Evolutionary conservation across 306 rosid species (phyloP).

Genomic region (Rubus idaeus): DNA sequence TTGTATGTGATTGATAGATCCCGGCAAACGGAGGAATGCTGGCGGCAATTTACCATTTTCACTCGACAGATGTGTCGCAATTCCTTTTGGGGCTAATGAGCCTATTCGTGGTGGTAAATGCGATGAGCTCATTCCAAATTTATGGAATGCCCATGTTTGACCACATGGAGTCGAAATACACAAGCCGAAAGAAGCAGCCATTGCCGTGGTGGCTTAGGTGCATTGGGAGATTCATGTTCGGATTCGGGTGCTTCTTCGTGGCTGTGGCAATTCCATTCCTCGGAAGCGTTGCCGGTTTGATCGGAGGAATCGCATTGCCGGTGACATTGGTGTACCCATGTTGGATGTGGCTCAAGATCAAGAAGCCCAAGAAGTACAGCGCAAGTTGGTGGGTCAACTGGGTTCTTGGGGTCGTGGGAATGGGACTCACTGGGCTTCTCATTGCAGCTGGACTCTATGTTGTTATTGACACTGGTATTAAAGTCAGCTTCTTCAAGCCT

Average conservation of each 20-base stretch:
- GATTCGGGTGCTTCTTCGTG: conserved; percentile 35
- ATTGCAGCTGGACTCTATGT: conserved; percentile 58
- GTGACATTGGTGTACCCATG: conserved; percentile 56
- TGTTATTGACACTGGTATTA: conserved; percentile 58
- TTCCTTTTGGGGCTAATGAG: conserved; percentile 40
- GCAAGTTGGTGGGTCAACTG: conserved; percentile 62
- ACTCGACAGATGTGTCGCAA: conserved; percentile 29
- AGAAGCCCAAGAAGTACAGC: conserved; percentile 41
- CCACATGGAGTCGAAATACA: conserved; percentile 45
- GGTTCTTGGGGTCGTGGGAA: conserved; percentile 60
- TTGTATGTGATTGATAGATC: conserved; percentile 31
- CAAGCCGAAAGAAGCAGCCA: conserved; percentile 39
- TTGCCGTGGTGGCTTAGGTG: conserved; percentile 55
- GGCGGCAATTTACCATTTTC: conserved; percentile 37
- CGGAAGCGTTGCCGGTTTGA: conserved; percentile 44
- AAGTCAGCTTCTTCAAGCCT: conserved; percentile 69
- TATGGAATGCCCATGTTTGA: conserved; percentile 62
- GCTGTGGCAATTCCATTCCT: conserved; percentile 50
- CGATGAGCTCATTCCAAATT: conserved; percentile 50
- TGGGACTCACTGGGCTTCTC: conserved; percentile 47
- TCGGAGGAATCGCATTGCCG: conserved; percentile 56
- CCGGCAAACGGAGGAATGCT: conserved; percentile 52
- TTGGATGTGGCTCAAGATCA: conserved; percentile 58
- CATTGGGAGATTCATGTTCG: conserved; percentile 30
- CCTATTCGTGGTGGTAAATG: conserved; percentile 42